A percentile compares a stretch with the other conserved stretches of the same genome.
These are phyloP conservation scores for Phycomyces blakesleeanus DNA, from an alignment of 192 early-diverging fungal species.

Conservation along the genomic window DNA sequence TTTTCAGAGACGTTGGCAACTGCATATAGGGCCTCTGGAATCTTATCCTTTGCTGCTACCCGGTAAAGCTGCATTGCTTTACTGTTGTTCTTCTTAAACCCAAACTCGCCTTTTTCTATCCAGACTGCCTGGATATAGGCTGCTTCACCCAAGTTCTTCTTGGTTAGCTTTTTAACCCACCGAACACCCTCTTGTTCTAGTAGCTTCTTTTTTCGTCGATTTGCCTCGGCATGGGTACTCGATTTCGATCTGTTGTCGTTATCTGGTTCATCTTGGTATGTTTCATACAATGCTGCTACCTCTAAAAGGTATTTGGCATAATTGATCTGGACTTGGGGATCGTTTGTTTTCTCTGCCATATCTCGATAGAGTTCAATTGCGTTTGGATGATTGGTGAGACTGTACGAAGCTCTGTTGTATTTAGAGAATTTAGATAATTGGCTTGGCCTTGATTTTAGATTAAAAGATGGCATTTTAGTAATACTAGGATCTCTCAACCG, in stretches of 20 bases:
- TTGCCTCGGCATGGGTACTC: neutral
- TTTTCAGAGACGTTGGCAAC: conserved; percentile 55
- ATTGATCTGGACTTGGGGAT: conserved; percentile 65
- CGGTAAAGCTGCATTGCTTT: conserved; percentile 62
- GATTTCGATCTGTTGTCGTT: neutral
- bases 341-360: conserved; percentile 72
- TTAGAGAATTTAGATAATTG: neutral
- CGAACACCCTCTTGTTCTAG: conserved; percentile 58
- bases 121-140: conserved; percentile 66
- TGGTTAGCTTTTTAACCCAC: conserved; percentile 66
- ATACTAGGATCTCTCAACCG: too few relatives aligned
- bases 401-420: conserved; percentile 16
- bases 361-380: conserved; percentile 66
- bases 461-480: neutral
- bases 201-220: conserved; percentile 9
- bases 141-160: conserved; percentile 66
- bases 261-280: neutral
- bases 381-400: conserved; percentile 25
- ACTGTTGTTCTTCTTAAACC: conserved; percentile 32
- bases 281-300: conserved; percentile 45
- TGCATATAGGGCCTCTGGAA: conserved; percentile 60
- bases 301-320: conserved; percentile 76
- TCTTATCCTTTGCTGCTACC: conserved; percentile 60
- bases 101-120: conserved; percentile 58
- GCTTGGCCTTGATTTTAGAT: neutral